These are phyloP conservation scores for Talaromyces adpressus DNA, from an alignment of 495 filamentous ascomycete species.

Conservation along the genomic window DNA sequence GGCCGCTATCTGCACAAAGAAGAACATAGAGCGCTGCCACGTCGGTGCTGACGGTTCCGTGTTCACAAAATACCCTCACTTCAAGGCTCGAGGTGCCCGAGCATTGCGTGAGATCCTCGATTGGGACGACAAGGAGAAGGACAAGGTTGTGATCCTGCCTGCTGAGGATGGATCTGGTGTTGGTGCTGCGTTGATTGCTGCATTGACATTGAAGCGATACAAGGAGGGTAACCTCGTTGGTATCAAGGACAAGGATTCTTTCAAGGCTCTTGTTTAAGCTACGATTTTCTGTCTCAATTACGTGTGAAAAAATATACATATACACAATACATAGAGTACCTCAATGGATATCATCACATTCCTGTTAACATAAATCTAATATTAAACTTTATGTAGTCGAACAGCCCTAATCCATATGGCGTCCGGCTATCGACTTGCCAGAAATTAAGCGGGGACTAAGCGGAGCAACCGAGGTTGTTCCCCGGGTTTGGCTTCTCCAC, in stretches of 20 bases:
- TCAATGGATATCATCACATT: neutral
- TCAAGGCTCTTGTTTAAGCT: slow-evolving; percentile 30
- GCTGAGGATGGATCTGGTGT: slow-evolving; percentile 95
- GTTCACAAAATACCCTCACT: slow-evolving; percentile 98
- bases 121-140: slow-evolving; percentile 72
- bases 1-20: slow-evolving; percentile 93
- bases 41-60: slow-evolving; percentile 94
- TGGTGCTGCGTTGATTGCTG: slow-evolving; percentile 91
- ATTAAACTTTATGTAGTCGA: neutral
- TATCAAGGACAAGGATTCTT: slow-evolving; percentile 61
- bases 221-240: slow-evolving; percentile 71
- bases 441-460: neutral
- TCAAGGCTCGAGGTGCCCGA: slow-evolving; percentile 82
- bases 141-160: slow-evolving; percentile 77
- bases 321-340: neutral
- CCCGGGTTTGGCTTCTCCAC: neutral
- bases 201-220: slow-evolving; percentile 81
- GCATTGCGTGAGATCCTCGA: slow-evolving; percentile 91
- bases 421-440: neutral
- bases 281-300: neutral
- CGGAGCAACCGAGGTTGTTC: slow-evolving; percentile 1
- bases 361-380: no score
- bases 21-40: slow-evolving; percentile 78
- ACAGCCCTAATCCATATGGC: neutral
- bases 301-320: neutral